Evolutionary conservation across 2,329 filamentous ascomycete genomes (phyloP), one percentile per base, ranked within the genome.

Genomic region (Hypoxylon sp.): DNA sequence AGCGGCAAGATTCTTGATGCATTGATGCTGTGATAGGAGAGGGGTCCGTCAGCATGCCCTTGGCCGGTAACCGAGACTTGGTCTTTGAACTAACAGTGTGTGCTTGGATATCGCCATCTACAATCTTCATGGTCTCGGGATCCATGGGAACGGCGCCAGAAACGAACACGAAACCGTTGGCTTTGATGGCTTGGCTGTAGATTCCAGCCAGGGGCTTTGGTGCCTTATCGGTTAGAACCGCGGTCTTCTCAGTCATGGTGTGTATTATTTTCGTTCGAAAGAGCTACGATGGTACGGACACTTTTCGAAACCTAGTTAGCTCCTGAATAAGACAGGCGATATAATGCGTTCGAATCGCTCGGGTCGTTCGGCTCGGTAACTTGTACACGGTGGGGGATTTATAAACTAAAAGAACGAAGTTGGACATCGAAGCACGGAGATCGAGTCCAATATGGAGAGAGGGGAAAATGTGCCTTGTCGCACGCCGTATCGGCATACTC

Each of bases 111-210:
- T 82, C 86, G 54, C 90, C 90, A 47, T 87, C 81, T 68, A 91
- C 82, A 58, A 91, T 81, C 70, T 87, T 84, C 67, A 86, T 87
- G 5, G 79, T 79, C 57, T 81, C 78, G 46, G 84, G 81, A 77
- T 91, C 88, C 70, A 88, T 87, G 68, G 90, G 89, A 70, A 93
- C 89, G 71, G 90, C 88, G 70, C 91, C 91, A 0, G 90, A 92
- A 75, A 90, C 85, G 79, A 88, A 93, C 78, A 93, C 85, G 70
- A 90, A 83, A 69, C 87, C 86, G 69, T 88, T 88, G 65, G 90
- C 90, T 71, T 87, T 84, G 78, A 93, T 89, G 73, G 90, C 90
- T 72, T 81, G 80, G 74, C 77, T 82, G 72, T 81, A 81, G 67
- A 82, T 77, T 16, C 72, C 71, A 5, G 80, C 76, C 14, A 80